Percentiles rank a stretch among this genome's conserved stretches.
These are phyloP conservation scores for Thuja plicata DNA, from an alignment of 83 land plant species.

Conservation along the genomic window DNA sequence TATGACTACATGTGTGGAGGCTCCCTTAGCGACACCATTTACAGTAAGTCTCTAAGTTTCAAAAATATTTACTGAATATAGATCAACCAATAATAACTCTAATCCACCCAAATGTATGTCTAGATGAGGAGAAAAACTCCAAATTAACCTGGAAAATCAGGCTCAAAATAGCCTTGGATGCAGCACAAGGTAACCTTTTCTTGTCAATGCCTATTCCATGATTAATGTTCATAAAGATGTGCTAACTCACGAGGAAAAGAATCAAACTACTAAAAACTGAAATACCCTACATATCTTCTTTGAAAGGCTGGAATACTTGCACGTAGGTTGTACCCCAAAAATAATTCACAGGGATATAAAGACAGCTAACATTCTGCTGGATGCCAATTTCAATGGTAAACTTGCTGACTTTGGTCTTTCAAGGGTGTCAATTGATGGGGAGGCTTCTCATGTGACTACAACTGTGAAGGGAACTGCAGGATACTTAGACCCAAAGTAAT, in stretches of 20 bases:
- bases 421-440: slow-evolving; percentile 35
- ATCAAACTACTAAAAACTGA: background rate
- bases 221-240: background rate
- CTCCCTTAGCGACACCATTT: no score
- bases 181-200: background rate
- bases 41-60: no score
- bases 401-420: slow-evolving; percentile 72
- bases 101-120: no score
- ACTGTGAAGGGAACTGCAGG: slow-evolving; percentile 72
- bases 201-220: background rate
- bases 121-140: background rate
- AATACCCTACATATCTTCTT: background rate
- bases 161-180: background rate
- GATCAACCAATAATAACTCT: no score
- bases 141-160: background rate
- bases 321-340: slow-evolving; percentile 56
- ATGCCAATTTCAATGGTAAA: slow-evolving; percentile 42
- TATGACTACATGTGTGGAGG: no score
- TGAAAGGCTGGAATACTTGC: slow-evolving; percentile 57
- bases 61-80: no score
- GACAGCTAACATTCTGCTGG: slow-evolving; percentile 63
- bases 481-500: slow-evolving; percentile 67
- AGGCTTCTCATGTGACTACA: slow-evolving; percentile 65
- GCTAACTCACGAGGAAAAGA: no score
- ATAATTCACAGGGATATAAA: slow-evolving; percentile 35